These are phyloP conservation scores for Ceriops zippeliana DNA, from an alignment of 345 rosid species.

Conservation along the genomic window DNA sequence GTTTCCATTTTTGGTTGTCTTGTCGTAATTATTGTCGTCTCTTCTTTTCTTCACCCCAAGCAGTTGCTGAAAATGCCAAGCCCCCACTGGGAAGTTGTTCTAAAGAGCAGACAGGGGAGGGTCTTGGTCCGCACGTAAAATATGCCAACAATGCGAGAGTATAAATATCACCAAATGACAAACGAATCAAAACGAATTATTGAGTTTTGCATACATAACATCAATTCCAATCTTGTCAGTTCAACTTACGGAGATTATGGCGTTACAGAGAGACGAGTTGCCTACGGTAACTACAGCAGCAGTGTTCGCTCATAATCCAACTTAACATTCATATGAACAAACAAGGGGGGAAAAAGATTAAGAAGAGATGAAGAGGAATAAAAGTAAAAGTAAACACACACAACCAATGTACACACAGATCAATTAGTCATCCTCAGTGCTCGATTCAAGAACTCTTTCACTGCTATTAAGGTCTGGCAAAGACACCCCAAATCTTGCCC, in stretches of 20 bases:
- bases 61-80: not conserved
- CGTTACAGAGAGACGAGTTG: constrained; percentile 26
- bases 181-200: constrained; percentile 11
- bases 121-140: too few relatives aligned
- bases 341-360: constrained; percentile 8
- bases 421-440: constrained; percentile 13
- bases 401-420: constrained; percentile 42
- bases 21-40: too few relatives aligned
- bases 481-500: constrained; percentile 84
- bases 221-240: constrained; percentile 28
- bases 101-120: not conserved
- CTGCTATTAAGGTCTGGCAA: constrained; percentile 46
- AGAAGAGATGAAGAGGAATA: constrained; percentile 9
- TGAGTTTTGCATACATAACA: constrained; percentile 14
- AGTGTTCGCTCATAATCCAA: constrained; percentile 26
- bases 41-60: not conserved
- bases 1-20: too few relatives aligned
- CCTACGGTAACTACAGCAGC: constrained; percentile 21
- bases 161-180: too few relatives aligned
- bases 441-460: not conserved
- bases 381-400: constrained; percentile 12
- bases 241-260: constrained; percentile 30
- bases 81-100: not conserved
- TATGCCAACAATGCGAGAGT: too few relatives aligned
- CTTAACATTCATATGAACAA: constrained; percentile 43